Conservation (phyloP, 1,139 yeast genomes). For the Geotrichum cucujoidarum region DNA sequence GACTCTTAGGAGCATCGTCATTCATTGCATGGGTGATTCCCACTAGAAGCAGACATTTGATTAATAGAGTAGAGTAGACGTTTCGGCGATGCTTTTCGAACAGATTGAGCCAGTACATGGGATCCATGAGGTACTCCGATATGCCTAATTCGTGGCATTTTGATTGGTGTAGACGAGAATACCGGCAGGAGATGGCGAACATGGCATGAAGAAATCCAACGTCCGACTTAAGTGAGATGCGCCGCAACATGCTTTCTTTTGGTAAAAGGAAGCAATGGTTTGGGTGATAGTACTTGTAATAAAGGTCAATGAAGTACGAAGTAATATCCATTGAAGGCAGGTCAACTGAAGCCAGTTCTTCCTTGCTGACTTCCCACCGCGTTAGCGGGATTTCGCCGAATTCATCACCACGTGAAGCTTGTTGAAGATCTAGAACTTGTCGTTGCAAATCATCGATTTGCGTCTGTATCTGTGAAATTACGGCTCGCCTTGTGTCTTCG, state of each 20-base stretch:
- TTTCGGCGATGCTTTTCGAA: constrained; percentile 22
- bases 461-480: constrained; percentile 9
- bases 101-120: constrained; percentile 28
- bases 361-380: constrained; percentile 21
- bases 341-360: constrained; percentile 35
- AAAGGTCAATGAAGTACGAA: constrained; percentile 43
- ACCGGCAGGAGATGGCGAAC: constrained; percentile 43
- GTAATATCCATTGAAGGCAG: constrained; percentile 45
- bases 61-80: constrained; percentile 18
- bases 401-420: no score
- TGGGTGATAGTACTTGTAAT: constrained; percentile 47
- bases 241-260: constrained; percentile 37
- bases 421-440: background rate
- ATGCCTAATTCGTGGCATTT: constrained; percentile 13
- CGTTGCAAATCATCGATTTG: constrained; percentile 8
- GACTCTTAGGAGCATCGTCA: constrained; percentile 14
- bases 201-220: constrained; percentile 46
- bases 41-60: constrained; percentile 21
- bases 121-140: constrained; percentile 24
- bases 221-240: constrained; percentile 38
- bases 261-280: constrained; percentile 46
- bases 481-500: constrained; percentile 6
- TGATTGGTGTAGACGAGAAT: constrained; percentile 21
- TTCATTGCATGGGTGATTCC: constrained; percentile 17
- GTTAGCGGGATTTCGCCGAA: no score